Evolutionary conservation across 306 rosid species (phyloP), one percentile per base, ranked within the genome.

Genomic region (Vigna unguiculata): DNA sequence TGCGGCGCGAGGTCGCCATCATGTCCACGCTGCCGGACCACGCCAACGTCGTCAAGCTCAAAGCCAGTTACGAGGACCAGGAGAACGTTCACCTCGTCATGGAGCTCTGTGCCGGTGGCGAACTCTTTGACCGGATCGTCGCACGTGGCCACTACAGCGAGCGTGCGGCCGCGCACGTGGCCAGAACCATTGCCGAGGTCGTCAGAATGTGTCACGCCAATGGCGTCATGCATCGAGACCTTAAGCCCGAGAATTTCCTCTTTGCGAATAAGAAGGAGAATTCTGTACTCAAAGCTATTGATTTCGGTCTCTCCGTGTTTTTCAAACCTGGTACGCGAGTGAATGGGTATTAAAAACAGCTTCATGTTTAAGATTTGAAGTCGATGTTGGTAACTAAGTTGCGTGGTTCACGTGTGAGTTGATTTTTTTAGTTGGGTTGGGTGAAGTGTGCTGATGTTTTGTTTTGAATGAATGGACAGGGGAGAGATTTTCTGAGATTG

Each of bases 41-140:
- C 69, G 87, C 91, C 0, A 92, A 92, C 85, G 80, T 92, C 5
- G 97, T 92, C 76, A 90, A 82, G 83, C 84, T 92, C 16, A 88
- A 58, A 57, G 93, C 96, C 1, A 88, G 92, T 0, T 90, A 92
- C 21, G 97, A 92, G 82, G 97, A 92, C 47, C 80, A 83, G 10
- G 93, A 90, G 72, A 90, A 92, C 47, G 97, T 92, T n/a, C 97
- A 92, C 70, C 83, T 92, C 9, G 97, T 92, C 3, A 92, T 92
- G 97, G 97, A 92, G 87, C 86, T 92, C 1, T 92, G 97, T 17
- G 96, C 83, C 38, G 97, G 97, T 0, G 97, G 97, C 0, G 97
- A 92, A 40, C 88, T 92, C 15, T 92, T 92, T n/a, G 97, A 92
- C 34, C 71, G 97, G 81, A 92, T 92, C 60, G 96, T 92, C 67